Evolutionary conservation across 176 grass and related monocot species (phyloP), one percentile per base, ranked within the genome.

Genomic region (Cymbopogon citratus): DNA sequence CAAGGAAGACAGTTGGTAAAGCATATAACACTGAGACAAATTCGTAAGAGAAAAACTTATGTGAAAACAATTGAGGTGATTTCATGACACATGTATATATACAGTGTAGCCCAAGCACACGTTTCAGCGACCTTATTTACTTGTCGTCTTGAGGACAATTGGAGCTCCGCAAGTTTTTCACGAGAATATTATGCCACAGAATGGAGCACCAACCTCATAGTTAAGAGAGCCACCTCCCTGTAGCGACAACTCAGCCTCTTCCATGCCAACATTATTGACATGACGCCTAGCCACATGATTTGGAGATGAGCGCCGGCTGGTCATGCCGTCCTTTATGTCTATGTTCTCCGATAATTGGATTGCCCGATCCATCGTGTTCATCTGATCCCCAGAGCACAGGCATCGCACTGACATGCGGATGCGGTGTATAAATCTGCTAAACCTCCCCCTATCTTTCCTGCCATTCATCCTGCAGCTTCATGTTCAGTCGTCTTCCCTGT

Each of bases 181-280:
- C 52, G 33, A 80, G 8, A 59, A 14, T 7, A 18, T 21, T 59
- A 59, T 3, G 65, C 49, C 52, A 68, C 5, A 89, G 66, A 78
- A 43, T 49, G 29, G 68, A 36, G 23, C 63, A 80, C 63, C 38
- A 43, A 95, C 97, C 97, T 91, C 97, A 29, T 99, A 84, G 36
- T 93, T 95, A 74, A 99, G 74, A 52, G 80, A 84, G 51, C 83
- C 82, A 23, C 80, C 89, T 56, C 91, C 91, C 74, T 87, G 87
- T 10, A 99, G 91, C 5, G 91, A 91, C 77, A 90, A 87, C 78
- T 93, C 96, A 2, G 87, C 87, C 71, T 90, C 85, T 85, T 90
- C 89, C 15, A 91, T 90, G 15, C 63, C 43, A 67, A 25, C 59
- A 79, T 74, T 86, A 27, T 80, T 82, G 28, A 80, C 34, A 23